A percentile compares a stretch with the other conserved stretches of the same genome.
phyloP scores from a whole-genome alignment of 1,139 yeast genomes.

The Suhomyces ambrosiae region DNA sequence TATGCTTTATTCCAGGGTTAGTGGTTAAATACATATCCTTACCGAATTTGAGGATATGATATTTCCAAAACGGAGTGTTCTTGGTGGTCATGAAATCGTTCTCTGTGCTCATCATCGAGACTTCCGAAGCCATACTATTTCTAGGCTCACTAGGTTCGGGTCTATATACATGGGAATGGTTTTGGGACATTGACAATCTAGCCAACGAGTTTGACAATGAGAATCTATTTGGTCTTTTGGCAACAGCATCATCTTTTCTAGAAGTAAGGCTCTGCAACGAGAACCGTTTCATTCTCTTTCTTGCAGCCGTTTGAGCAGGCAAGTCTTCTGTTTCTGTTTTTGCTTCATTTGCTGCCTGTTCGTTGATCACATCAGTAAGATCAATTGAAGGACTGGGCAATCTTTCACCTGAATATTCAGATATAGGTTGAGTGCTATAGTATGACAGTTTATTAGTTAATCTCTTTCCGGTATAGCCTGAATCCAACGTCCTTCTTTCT shows the following conservation, averaged over 20 bases:
- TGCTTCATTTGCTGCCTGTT: not conserved
- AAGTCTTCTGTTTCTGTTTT: not conserved
- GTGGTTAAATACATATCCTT: constrained; percentile 57
- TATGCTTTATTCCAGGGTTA: constrained; percentile 57
- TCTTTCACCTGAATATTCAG: constrained; percentile 15
- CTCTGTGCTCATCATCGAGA: constrained; percentile 15
- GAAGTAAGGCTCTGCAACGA: constrained; percentile 14
- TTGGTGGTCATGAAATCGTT: constrained; percentile 11
- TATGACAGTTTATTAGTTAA: constrained; percentile 17
- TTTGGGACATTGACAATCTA: constrained; percentile 10
- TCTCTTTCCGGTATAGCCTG: constrained; percentile 8
- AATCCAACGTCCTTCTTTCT: constrained; percentile 17
- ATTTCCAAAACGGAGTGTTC: constrained; percentile 56
- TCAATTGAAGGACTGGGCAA: constrained; percentile 21
- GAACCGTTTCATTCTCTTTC: constrained; percentile 16
- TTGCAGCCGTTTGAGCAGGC: constrained; percentile 5
- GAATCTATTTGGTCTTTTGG: constrained; percentile 11
- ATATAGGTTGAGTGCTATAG: constrained; percentile 17
- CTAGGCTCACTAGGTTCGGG: constrained; percentile 8
- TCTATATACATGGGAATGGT: constrained; percentile 3
- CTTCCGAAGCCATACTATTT: constrained; percentile 14
- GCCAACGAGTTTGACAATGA: constrained; percentile 14
- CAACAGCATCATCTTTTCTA: not conserved
- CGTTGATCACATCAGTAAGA: constrained; percentile 6
- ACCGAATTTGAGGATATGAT: constrained; percentile 55